Evolutionary conservation across 2,329 filamentous ascomycete genomes (phyloP).

Genomic region (Phoma sp.): DNA sequence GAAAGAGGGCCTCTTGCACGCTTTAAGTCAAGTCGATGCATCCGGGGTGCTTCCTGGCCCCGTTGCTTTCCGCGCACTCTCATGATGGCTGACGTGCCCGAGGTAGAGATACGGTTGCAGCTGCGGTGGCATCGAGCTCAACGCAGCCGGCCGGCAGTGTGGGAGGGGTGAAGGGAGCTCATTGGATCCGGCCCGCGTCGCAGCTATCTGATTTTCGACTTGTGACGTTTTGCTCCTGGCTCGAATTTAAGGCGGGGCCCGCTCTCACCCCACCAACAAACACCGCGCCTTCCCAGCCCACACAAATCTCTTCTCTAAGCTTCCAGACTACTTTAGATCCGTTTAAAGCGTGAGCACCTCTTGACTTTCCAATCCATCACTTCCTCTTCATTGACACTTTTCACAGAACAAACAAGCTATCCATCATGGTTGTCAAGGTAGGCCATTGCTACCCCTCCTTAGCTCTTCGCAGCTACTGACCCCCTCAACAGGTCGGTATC

Average conservation of each 20-base stretch:
- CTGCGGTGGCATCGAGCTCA: slow-evolving; percentile 19
- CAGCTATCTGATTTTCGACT: slow-evolving; percentile 37
- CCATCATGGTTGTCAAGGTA: slow-evolving; percentile 57
- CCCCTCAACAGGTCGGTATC: slow-evolving; percentile 76
- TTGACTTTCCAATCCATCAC: slow-evolving; percentile 12
- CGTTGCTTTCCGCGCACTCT: slow-evolving; percentile 34
- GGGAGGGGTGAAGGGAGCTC: slow-evolving; percentile 32
- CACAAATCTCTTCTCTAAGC: slow-evolving; percentile 30
- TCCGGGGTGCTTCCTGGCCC: slow-evolving; percentile 21
- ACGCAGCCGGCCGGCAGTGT: slow-evolving; percentile 43
- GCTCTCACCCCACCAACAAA: slow-evolving; percentile 33
- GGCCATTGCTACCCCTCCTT: slow-evolving; percentile 29
- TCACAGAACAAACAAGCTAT: slow-evolving; percentile 29
- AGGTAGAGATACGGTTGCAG: slow-evolving; percentile 31
- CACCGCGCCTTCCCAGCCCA: slow-evolving; percentile 16
- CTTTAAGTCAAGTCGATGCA: slow-evolving; percentile 20
- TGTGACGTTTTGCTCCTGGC: slow-evolving; percentile 41
- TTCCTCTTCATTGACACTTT: slow-evolving; percentile 22
- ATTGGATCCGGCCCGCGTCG: slow-evolving; percentile 37
- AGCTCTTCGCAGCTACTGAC: slow-evolving; percentile 31
- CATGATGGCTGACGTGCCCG: slow-evolving; percentile 28
- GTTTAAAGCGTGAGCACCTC: slow-evolving; percentile 31
- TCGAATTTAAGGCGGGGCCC: slow-evolving; percentile 29
- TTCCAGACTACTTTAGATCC: slow-evolving; percentile 23
- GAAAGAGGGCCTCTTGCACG: slow-evolving; percentile 19